Evolutionary conservation across 2,329 filamentous ascomycete species (phyloP), one percentile per base, ranked within the genome.

Genomic region (Ambrosiella beaveri): DNA sequence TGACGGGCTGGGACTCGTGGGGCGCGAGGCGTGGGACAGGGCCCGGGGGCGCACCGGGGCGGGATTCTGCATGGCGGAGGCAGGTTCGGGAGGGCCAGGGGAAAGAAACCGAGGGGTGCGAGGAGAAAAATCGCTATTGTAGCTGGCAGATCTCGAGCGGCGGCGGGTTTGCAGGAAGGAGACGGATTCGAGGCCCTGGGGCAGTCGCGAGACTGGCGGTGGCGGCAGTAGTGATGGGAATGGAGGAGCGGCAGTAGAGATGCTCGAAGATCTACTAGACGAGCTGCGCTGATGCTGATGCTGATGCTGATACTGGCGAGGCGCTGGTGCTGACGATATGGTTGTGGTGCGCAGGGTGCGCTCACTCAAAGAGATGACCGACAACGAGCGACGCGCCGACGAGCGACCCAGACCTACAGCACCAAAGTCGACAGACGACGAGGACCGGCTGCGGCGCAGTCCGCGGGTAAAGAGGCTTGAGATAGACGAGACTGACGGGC

Each of bases 271-370:
- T 41, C 6, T 41, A 11, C 2, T 11, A 11, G 39, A 41, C n/a
- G 39, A 11, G 39, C 39, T 41, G 39, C 39, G 39, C 5, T 41
- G 39, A 41, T 41, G 11, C 39, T n/a, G 67, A 68, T 62, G 67
- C 70, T 60, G 69, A 66, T 4, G 27, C 27, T 27, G 27, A 27
- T 4, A 3, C 19, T 19, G 19, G 19, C 19, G 3, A 27, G 27
- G 27, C 27, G 27, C 50, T 69, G 69, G 59, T 69, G n/a, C n/a
- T 15, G 74, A 61, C 1, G 68, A 19, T 65, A 77, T 87, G 3
- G 84, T 94, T 2, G 83, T 81, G 11, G 85, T 85, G 63, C 90
- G 82, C 69, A 96, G 95, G 0, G 88, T 90, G 59, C 91, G 81
- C 68, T 91, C 86, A 37, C 81, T 84, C 90, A 97, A 95, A 54